Base-by-base conservation (phyloP, 2,329 filamentous ascomycete genomes). In the Lachnellula subtilissima region DNA sequence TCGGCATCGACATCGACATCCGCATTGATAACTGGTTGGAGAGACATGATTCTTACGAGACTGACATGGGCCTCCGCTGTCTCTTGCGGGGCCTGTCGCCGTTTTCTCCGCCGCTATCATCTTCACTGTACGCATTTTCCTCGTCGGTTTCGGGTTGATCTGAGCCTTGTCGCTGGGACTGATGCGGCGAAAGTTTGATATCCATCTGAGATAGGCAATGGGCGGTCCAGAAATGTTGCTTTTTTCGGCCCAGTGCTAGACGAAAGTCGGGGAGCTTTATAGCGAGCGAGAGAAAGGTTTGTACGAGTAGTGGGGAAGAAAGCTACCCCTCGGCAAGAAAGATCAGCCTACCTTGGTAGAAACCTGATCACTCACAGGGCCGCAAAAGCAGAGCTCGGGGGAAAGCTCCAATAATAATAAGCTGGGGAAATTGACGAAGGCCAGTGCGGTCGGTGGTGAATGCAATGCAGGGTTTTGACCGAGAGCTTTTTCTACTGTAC, bases 61-160 rank as follows among this genome's bases (percentile, higher is more conserved):
- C 79, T 50, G 73, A 75, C 68, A 79, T 72, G 45, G 76, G 76
- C 55, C 79, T 61, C 51, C 64, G 71, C 68, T 77, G 78, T 58
- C 77, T 76, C 68, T 80, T 80, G 50, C 73, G 70, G 57, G 67
- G 66, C 60, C 61, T 57, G 25, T 65, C 64, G 25, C 64, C 67
- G 65, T 69, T 70, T 60, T 68, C 68, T 61, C 64, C 65, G 51
- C 52, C 55, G 28, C 61, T 64, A 40, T 68, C 67, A 39, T 69
- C 68, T 9, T 68, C 65, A 49, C 64, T 67, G 47, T 67, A 67
- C 14, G 60, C 64, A 54, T 65, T 65, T 17, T 70, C 65, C 14
- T 65, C 67, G 39, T 70, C 67, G 58, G 64, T 69, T 47, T 70
- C 67, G 60, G 65, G 63, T 12, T 63, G 61, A 61, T 56, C 63